Evolutionary conservation across 2,329 filamentous ascomycete genomes (phyloP).

Genomic region (Plectosphaerella cucumerina): DNA sequence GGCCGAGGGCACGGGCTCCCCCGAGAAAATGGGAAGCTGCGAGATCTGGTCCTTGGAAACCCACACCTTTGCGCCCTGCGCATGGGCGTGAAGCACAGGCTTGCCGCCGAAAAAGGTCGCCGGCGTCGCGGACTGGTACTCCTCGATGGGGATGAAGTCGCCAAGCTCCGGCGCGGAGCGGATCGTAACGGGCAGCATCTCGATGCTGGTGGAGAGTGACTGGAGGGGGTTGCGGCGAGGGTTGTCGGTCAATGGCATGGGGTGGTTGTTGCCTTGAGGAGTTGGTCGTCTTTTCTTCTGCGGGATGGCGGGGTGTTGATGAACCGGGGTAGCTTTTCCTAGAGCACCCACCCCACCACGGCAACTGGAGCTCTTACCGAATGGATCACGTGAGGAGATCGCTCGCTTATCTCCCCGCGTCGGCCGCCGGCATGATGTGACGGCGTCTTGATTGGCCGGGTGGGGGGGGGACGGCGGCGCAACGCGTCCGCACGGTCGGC

Average conservation of each 20-base stretch:
- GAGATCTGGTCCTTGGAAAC: conserved; percentile 51
- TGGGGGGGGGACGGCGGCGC: no score
- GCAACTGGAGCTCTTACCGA: no score
- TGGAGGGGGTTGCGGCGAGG: conserved; percentile 8
- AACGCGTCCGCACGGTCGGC: no score
- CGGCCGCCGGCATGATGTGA: no score
- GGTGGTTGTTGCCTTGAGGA: conserved; percentile 8
- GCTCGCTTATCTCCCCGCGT: no score
- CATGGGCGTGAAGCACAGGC: conserved; percentile 65
- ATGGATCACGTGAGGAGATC: no score
- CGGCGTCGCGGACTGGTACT: conserved; percentile 71
- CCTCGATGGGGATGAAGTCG: conserved; percentile 60
- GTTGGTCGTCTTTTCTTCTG: neutral
- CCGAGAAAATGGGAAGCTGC: conserved; percentile 49
- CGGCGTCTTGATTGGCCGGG: no score
- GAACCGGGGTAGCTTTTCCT: neutral
- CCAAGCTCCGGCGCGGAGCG: conserved; percentile 49
- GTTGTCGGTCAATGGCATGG: neutral
- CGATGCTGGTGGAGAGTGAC: conserved; percentile 6
- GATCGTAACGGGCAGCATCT: conserved; percentile 51
- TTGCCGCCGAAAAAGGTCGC: conserved; percentile 67
- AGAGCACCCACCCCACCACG: no score
- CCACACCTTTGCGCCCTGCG: conserved; percentile 52
- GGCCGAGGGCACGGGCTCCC: conserved; percentile 25
- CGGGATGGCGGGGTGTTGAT: conserved; percentile 8